These are phyloP conservation scores for Betula pendula DNA, from an alignment of 306 rosid genomes.

Conservation along the genomic window DNA sequence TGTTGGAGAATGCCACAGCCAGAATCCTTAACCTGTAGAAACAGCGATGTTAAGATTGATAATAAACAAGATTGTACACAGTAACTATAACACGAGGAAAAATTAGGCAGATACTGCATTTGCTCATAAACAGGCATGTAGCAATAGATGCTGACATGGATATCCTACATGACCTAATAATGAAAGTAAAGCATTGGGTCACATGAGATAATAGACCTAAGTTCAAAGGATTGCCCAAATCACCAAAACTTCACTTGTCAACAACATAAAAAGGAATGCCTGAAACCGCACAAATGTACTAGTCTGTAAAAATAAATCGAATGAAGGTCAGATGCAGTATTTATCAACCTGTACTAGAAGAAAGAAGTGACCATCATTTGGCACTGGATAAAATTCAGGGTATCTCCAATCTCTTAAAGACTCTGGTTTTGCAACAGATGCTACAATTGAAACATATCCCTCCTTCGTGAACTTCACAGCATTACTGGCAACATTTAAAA, in stretches of 20 bases:
- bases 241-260: conserved; percentile 5
- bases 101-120: conserved; percentile 3
- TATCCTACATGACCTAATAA: not conserved
- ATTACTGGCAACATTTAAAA: conserved; percentile 75
- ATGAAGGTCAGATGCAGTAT: conserved; percentile 2
- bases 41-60: conserved; percentile 5
- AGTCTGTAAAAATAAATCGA: not conserved
- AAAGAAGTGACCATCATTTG: conserved; percentile 67
- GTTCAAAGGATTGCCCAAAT: conserved; percentile 10
- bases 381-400: conserved; percentile 65
- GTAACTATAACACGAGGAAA: not conserved
- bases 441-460: conserved; percentile 78
- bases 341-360: conserved; percentile 70
- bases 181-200: not conserved
- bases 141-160: not conserved
- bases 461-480: conserved; percentile 89
- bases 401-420: conserved; percentile 74
- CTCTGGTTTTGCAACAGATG: conserved; percentile 71
- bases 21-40: conserved; percentile 81
- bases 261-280: not conserved
- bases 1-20: conserved; percentile 81
- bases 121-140: not conserved
- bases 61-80: not conserved
- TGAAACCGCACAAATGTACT: not conserved
- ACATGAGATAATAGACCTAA: not conserved